Conservation (phyloP, 768 basidiomycete species). For the Collybia mongolica region DNA sequence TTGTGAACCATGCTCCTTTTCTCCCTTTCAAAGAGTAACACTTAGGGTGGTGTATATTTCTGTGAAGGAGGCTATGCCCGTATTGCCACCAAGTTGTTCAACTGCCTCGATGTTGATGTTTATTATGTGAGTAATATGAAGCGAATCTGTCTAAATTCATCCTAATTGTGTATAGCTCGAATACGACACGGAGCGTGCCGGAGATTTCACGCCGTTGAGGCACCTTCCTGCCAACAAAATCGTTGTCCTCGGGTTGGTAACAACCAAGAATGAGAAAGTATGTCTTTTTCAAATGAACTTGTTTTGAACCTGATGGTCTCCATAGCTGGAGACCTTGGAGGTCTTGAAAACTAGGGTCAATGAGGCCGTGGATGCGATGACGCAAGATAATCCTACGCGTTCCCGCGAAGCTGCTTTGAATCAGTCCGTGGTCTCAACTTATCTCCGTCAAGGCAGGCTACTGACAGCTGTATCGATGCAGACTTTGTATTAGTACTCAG, state of each 20-base stretch:
- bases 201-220: conserved; percentile 56
- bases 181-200: conserved; percentile 64
- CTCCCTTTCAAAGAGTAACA: neutral
- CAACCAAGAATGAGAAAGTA: conserved; percentile 46
- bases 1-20: conserved; percentile 29
- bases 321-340: conserved; percentile 41
- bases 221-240: conserved; percentile 46
- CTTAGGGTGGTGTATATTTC: conserved; percentile 47
- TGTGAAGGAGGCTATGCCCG: conserved; percentile 59
- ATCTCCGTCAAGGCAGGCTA: conserved; percentile 1
- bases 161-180: conserved; percentile 41
- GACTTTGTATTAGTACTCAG: conserved; percentile 59
- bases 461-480: conserved; percentile 16
- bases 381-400: neutral
- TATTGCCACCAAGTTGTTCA: conserved; percentile 56
- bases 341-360: neutral
- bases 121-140: conserved; percentile 37
- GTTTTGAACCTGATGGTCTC: neutral
- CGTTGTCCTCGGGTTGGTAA: conserved; percentile 48
- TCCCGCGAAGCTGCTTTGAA: conserved; percentile 36
- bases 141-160: too few species aligned
- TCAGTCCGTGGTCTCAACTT: conserved; percentile 35
- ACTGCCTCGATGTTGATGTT: conserved; percentile 55
- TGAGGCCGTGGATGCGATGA: neutral
- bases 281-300: neutral